Base-by-base conservation (phyloP, 2,329 filamentous ascomycete genomes). In the Colletotrichum tanaceti region DNA sequence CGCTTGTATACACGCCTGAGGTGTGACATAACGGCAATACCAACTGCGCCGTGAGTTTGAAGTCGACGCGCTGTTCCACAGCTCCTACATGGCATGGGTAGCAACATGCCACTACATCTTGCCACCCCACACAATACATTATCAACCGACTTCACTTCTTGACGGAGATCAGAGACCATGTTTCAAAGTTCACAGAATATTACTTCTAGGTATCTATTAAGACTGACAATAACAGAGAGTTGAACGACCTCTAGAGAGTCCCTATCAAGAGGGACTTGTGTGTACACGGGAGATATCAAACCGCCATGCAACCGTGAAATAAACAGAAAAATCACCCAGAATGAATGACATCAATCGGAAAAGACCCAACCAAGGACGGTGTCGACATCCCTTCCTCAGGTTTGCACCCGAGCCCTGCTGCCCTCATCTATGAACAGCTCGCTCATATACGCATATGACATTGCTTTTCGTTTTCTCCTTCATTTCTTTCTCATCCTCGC, bases 401-500 rank as follows among this genome's bases (percentile, higher is more conserved):
- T 65, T 68, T 49, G 65, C 65, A 65, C 65, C 47, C 47, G 41
- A 43, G 39, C 65, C 59, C n/a, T n/a, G n/a, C n/a, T n/a, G n/a
- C n/a, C n/a, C 47, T 22, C 54, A 22, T 59, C 41, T 68, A 54
- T 68, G 59, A 64, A 16, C 32, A 64, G 65, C 65, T 64, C 61
- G 47, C 22, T 55, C 61, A 18, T 54, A 59, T 53, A 65, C 24
- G 18, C 20, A 24, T 3, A 6, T 39, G 9, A 49, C 35, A 2
- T 43, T 65, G 22, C 41, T 47, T 41, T 43, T 41, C 3, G 13
- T 55, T 38, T 22, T 13, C 46, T 20, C 43, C 38, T 44, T 44
- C 43, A 39, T 65, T 60, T 1, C 10, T 22, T 47, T 59, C 43
- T 44, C 41, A 9, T 66, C 38, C 24, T 52, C n/a, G 54, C 54